Evolutionary conservation across 352 stramenopile species (phyloP).

Genomic region (Elongisporangium undulatum): DNA sequence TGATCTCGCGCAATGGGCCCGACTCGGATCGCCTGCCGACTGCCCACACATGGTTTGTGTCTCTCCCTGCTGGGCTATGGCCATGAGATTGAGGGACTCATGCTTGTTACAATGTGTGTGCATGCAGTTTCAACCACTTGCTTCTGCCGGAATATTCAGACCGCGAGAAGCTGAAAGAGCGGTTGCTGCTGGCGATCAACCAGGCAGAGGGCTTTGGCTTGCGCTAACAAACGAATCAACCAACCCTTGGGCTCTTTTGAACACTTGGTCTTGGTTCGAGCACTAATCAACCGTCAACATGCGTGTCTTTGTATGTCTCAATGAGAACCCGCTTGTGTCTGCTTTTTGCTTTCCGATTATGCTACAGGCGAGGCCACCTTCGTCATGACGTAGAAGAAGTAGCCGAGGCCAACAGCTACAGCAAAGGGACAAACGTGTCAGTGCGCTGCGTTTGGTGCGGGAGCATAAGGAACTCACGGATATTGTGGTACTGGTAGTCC

Average conservation of each 20-base stretch:
- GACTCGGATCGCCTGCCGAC: slow-evolving; percentile 82
- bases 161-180: slow-evolving; percentile 75
- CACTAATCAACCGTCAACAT: background rate
- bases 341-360: background rate
- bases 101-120: slow-evolving; percentile 4
- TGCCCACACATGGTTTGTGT: slow-evolving; percentile 75
- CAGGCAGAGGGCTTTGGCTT: slow-evolving; percentile 83
- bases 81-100: slow-evolving; percentile 5
- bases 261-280: background rate
- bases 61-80: background rate
- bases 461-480: slow-evolving; percentile 17
- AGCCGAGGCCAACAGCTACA: slow-evolving; percentile 34
- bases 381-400: slow-evolving; percentile 59
- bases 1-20: slow-evolving; percentile 79
- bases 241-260: background rate
- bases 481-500: slow-evolving; percentile 47
- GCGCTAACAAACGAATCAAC: slow-evolving; percentile 25
- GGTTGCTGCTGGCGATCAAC: slow-evolving; percentile 75
- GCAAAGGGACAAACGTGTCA: slow-evolving; percentile 5
- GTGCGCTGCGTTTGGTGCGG: background rate
- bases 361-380: slow-evolving; percentile 11
- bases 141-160: slow-evolving; percentile 79
- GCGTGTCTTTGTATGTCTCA: background rate
- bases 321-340: background rate
- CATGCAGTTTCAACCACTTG: slow-evolving; percentile 85